Percentiles rank a stretch among this genome's conserved stretches.
Conservation (phyloP, 495 filamentous ascomycete species). For the Podospora bellae-mahoneyi region DNA sequence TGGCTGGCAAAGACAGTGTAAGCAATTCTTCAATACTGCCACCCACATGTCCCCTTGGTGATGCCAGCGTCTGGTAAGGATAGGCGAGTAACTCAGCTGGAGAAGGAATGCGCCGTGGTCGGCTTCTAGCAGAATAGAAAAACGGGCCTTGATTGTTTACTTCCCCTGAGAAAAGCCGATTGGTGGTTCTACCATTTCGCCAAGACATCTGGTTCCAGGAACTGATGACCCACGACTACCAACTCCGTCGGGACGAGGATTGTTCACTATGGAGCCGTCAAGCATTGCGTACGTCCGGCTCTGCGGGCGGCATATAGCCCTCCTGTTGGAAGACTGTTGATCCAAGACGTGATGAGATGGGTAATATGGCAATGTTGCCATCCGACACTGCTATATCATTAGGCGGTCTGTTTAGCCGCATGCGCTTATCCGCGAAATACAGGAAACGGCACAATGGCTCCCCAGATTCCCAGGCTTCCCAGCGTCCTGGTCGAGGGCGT, state of each 20-base stretch:
- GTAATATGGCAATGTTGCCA: not conserved
- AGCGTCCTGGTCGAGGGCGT: not conserved
- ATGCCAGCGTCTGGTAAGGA: not conserved
- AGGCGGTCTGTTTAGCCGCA: constrained; percentile 1
- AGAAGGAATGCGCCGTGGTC: not conserved
- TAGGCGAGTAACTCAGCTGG: not conserved
- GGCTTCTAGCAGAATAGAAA: not conserved
- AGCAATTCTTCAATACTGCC: not conserved
- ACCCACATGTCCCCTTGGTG: not conserved
- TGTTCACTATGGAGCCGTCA: constrained; percentile 1
- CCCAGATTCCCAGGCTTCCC: not conserved
- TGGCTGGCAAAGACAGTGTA: not conserved
- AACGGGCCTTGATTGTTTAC: not conserved
- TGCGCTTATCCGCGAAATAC: not conserved
- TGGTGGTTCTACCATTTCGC: not conserved
- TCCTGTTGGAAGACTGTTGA: not conserved
- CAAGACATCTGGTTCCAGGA: not conserved
- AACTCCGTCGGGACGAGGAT: not conserved
- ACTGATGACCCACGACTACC: not conserved
- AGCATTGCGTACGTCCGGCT: not conserved
- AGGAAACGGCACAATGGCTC: not conserved
- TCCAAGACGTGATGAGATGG: not conserved
- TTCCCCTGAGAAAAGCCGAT: not conserved
- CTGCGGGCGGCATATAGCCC: not conserved
- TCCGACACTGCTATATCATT: not conserved